These are phyloP conservation scores for Calophaca sinica DNA, from an alignment of 306 rosid species.

Conservation along the genomic window DNA sequence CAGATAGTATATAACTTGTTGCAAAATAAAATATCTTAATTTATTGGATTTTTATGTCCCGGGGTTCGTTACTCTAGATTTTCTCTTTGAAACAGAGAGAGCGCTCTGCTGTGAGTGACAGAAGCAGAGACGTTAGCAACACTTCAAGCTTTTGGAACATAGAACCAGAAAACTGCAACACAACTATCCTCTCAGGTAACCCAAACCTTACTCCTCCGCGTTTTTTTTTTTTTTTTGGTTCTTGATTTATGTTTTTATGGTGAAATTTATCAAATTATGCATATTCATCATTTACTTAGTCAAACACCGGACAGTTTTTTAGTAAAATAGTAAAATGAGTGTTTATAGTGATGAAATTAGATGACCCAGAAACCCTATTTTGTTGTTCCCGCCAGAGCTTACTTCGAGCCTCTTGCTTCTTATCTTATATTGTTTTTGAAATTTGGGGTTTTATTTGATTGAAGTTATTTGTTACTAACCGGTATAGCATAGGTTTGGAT, in stretches of 20 bases:
- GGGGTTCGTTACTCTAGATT: background rate
- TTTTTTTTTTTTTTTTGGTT: too few relatives aligned
- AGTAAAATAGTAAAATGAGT: too few relatives aligned
- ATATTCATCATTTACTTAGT: background rate
- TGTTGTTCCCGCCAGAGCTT: conserved; percentile 2
- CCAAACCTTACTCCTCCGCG: background rate
- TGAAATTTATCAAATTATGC: background rate
- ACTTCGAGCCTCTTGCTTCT: background rate
- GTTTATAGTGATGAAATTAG: background rate
- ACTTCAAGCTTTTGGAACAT: background rate
- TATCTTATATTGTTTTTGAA: background rate
- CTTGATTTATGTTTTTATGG: background rate
- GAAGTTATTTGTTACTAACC: conserved; percentile 27
- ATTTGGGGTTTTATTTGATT: background rate
- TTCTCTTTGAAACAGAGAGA: background rate
- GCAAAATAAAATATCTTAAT: too few relatives aligned
- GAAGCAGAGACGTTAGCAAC: background rate
- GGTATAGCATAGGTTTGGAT: background rate
- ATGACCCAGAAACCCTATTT: background rate
- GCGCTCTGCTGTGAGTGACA: background rate
- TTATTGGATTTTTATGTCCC: background rate
- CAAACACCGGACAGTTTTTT: background rate
- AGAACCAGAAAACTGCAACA: background rate
- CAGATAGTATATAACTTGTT: too few relatives aligned
- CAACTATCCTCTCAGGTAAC: background rate